Evolutionary conservation across 1,284 basidiomycete species (phyloP), one percentile per base, ranked within the genome.

Genomic region (Leccinum pachyderme): DNA sequence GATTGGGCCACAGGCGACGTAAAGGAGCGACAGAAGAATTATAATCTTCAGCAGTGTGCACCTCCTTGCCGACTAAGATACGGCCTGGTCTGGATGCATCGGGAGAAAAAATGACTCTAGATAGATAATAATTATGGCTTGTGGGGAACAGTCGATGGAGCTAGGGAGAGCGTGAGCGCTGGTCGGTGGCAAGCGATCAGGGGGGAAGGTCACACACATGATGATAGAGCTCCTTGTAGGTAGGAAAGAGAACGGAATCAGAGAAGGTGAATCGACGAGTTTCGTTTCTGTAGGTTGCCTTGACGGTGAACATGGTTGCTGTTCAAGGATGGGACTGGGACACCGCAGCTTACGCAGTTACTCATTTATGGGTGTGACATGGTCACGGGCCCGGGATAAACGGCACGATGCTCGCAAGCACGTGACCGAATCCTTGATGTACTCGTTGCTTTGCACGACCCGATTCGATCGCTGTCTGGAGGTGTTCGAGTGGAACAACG

Each of bases 121-220:
- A 83, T 55, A 89, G 73, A 73, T 81, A 82, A 70, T 79, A 85
- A 49, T 72, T 77, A 53, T 79, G 73, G 63, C 76, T 77, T 54
- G 84, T 77, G 60, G 82, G 80, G 66, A 90, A 89, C 57, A 89
- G 76, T 62, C 84, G 84, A 69, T 78, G 79, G 55, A 90, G 78
- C 88, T 90, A 61, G 46, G 53, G 44, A 12, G 47, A 11, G 18
- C 25, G 53, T 67, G 48, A 68, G 66, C 57, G 60, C 56, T 7
- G 8, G 31, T 1, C 1, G 39, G 33, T 58, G 47, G 46, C 13
- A 58, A 64, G 49, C 7, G 47, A 56, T 47, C 27, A 61, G 41
- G 2, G 52, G 43, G 18, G 4, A 54, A 29, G 37, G 28, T 2
- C 2, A 56, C 70, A 24, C 59, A 79, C 79, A 77, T 82, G 79